phyloP scores from a whole-genome alignment of 1,139 yeast species.

The Kurtzmaniella quercitrusa region DNA sequence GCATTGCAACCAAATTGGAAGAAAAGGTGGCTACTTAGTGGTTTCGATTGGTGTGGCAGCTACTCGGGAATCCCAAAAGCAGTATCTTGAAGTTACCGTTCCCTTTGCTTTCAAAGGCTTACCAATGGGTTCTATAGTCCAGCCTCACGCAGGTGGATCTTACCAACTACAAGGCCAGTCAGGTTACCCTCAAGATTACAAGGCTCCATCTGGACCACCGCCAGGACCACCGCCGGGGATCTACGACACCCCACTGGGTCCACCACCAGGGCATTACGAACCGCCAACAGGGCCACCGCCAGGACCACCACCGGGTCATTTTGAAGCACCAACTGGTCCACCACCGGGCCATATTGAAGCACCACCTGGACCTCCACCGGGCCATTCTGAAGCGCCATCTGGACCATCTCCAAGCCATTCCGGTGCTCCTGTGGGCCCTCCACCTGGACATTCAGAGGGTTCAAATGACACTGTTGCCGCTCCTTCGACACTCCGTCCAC shows the following conservation, averaged over 20 bases:
- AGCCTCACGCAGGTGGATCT: not conserved
- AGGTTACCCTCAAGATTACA: too few relatives aligned
- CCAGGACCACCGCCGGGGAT: not conserved
- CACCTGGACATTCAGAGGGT: not conserved
- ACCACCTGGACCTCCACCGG: conserved; percentile 5
- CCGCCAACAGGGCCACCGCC: conserved; percentile 5
- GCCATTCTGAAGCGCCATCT: not conserved
- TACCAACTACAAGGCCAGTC: not conserved
- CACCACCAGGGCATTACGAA: conserved; percentile 1
- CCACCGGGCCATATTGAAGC: conserved; percentile 2
- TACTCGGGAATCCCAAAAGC: conserved; percentile 1
- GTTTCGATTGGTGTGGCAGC: conserved; percentile 4
- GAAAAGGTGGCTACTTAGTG: conserved; percentile 5
- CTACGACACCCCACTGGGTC: conserved; percentile 2
- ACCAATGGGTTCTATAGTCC: not conserved
- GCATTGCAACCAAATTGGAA: conserved; percentile 6
- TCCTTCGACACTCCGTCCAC: not conserved
- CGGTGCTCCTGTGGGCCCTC: conserved; percentile 1
- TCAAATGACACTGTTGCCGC: not conserved
- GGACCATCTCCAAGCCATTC: conserved; percentile 4
- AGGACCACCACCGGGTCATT: conserved; percentile 5
- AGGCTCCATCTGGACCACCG: not conserved
- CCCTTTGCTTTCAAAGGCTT: conserved; percentile 6
- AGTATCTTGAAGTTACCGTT: conserved; percentile 2
- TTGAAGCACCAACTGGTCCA: conserved; percentile 2